Evolutionary conservation across 1,284 basidiomycete species (phyloP), one percentile per base, ranked within the genome.

Genomic region (Anthracocystis panici-leucophaei): DNA sequence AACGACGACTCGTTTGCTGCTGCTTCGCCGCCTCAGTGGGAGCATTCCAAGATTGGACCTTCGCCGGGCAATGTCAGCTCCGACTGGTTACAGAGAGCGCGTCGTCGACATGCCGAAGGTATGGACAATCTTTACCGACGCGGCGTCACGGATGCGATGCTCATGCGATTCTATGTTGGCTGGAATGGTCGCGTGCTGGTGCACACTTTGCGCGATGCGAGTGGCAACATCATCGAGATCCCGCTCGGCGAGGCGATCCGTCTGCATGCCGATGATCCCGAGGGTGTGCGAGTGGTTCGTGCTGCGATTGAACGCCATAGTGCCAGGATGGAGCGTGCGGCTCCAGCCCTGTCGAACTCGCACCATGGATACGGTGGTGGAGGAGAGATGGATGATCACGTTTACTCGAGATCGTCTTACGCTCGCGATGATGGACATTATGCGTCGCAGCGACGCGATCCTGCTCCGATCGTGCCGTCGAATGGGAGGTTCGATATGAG

Each of bases 111-210:
- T 35, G 76, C 72, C 9, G 69, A 68, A 8, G 83, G 82, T 25
- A 83, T 82, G 74, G 69, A 75, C 27, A 82, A 83, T 54, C 62
- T 84, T 38, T 79, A 79, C 49, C 63, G 71, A 18, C 82, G 83
- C 41, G 83, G 83, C 27, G 73, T 84, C 41, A 82, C 77, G 20
- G 82, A 84, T 48, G 65, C 77, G 27, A 83, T 84, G 83, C 80
- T 84, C 21, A 57, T 77, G 62, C 67, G 65, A 23, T 83, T 77
- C 69, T 78, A 77, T 58, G 55, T 84, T 35, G 83, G 76, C 25
- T 84, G 82, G 82, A 78, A 84, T 50, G 83, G 83, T 12, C 67
- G 74, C n/a, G 59, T 58, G n/a, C 73, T 84, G 25, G 73, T 84
- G 2, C 82, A 80, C 40, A 75, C 82, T 0, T 57, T 77, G 18